Evolutionary conservation across 78 protist genomes (phyloP).

Genomic region (Speleostelium caveatum): DNA sequence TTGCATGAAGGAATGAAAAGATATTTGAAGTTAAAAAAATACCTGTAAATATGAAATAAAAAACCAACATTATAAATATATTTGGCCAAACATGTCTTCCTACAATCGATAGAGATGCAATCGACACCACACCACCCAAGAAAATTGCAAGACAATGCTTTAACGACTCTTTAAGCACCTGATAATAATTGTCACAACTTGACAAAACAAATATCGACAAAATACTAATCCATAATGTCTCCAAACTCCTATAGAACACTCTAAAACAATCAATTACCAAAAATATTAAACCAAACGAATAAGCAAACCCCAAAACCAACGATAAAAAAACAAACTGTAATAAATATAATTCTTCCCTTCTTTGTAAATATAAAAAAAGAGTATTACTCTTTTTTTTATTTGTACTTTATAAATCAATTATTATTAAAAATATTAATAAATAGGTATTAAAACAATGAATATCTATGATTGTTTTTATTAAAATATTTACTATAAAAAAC

Average conservation of each 20-base stretch:
- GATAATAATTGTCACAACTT: neutral
- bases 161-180: constrained; percentile 10
- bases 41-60: neutral
- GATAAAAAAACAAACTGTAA: constrained; percentile 3
- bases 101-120: constrained; percentile 12
- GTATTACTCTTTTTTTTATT: too few relatives aligned
- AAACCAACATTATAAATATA: neutral
- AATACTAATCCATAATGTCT: constrained; percentile 12
- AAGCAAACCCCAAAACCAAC: constrained; percentile 19
- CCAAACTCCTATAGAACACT: constrained; percentile 5
- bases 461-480: too few relatives aligned
- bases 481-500: too few relatives aligned
- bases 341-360: constrained; percentile 19
- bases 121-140: neutral
- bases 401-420: too few relatives aligned
- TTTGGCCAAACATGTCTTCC: constrained; percentile 26
- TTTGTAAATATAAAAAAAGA: constrained; percentile 27
- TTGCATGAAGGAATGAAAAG: constrained; percentile 4
- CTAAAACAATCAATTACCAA: constrained; percentile 8
- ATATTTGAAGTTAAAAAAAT: constrained; percentile 8
- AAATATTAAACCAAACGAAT: constrained; percentile 5
- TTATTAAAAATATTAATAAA: too few relatives aligned
- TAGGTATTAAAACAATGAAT: too few relatives aligned
- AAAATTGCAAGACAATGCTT: constrained; percentile 11
- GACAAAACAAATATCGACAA: constrained; percentile 2